phyloP scores from a whole-genome alignment of 73 alveolate species.

The Paramecium caudatum region DNA sequence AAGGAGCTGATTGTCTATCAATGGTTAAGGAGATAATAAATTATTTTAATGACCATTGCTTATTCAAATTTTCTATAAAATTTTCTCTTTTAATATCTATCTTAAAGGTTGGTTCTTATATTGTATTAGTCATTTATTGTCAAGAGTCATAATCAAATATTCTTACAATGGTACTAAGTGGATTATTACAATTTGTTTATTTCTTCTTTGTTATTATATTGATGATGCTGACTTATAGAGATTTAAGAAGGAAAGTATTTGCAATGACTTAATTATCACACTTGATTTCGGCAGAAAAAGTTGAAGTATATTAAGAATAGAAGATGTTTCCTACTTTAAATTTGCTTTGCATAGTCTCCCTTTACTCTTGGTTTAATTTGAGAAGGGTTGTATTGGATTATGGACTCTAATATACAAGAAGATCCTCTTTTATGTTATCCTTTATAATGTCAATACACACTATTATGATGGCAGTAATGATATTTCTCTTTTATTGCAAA shows the following conservation, averaged over 20 bases:
- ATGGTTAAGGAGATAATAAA: slow-evolving; percentile 17
- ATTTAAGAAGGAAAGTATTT: slow-evolving; percentile 64
- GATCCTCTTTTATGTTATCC: slow-evolving; percentile 56
- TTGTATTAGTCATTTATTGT: not conserved
- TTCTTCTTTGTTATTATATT: not conserved
- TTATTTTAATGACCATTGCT: not conserved
- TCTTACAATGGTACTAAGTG: not conserved
- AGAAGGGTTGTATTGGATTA: slow-evolving; percentile 59
- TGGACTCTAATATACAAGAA: slow-evolving; percentile 62
- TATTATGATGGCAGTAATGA: not conserved
- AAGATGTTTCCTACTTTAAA: slow-evolving; percentile 71
- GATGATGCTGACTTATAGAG: slow-evolving; percentile 52
- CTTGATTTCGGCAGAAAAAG: slow-evolving; percentile 72
- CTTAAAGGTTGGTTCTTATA: not conserved
- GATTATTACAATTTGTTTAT: not conserved
- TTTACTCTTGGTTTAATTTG: slow-evolving; percentile 64
- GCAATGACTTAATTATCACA: slow-evolving; percentile 66
- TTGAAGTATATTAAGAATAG: slow-evolving; percentile 71
- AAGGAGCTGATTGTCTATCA: not conserved
- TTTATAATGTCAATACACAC: slow-evolving; percentile 52
- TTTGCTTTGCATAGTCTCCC: slow-evolving; percentile 31
- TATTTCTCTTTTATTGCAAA: not conserved
- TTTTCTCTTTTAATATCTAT: not conserved
- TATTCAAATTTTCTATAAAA: not conserved
- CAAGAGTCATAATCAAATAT: not conserved